Percentiles rank a stretch among this genome's conserved stretches.
phyloP scores from a whole-genome alignment of 192 early-diverging fungal species.

The Backusella mclennaniae region DNA sequence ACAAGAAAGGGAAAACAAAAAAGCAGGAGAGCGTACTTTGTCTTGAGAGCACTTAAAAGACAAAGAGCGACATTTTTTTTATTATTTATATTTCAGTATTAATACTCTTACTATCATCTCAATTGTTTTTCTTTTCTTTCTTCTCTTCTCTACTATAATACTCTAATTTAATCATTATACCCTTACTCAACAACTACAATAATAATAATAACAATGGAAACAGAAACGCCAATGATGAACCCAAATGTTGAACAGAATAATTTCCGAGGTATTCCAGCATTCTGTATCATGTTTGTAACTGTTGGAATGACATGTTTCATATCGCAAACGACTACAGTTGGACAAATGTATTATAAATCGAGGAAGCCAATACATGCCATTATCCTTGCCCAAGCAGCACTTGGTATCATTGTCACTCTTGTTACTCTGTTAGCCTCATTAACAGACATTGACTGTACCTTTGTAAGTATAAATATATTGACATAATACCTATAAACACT shows the following conservation, averaged over 20 bases:
- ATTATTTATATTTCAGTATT: not conserved
- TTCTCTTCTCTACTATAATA: not conserved
- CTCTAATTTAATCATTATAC: not conserved
- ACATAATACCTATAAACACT: not conserved
- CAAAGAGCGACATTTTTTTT: not conserved
- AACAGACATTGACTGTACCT: constrained; percentile 18
- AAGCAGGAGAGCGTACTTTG: not conserved
- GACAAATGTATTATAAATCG: constrained; percentile 13
- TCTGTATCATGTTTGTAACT: constrained; percentile 36
- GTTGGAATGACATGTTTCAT: constrained; percentile 31
- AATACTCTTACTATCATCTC: not conserved
- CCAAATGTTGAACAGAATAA: not conserved
- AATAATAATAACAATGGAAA: not conserved
- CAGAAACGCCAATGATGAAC: not conserved
- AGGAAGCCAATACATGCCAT: constrained; percentile 26
- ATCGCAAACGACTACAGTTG: constrained; percentile 21
- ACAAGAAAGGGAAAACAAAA: not conserved
- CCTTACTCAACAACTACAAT: too few relatives aligned
- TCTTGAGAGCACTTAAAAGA: not conserved
- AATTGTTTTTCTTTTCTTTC: not conserved
- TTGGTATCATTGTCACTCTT: constrained; percentile 25
- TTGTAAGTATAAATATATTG: constrained; percentile 23
- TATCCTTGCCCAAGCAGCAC: constrained; percentile 20
- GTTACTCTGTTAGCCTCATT: constrained; percentile 28
- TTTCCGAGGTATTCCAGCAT: not conserved